These are phyloP conservation scores for Penicillium coprophilum DNA, from an alignment of 495 filamentous ascomycete genomes.

Conservation along the genomic window DNA sequence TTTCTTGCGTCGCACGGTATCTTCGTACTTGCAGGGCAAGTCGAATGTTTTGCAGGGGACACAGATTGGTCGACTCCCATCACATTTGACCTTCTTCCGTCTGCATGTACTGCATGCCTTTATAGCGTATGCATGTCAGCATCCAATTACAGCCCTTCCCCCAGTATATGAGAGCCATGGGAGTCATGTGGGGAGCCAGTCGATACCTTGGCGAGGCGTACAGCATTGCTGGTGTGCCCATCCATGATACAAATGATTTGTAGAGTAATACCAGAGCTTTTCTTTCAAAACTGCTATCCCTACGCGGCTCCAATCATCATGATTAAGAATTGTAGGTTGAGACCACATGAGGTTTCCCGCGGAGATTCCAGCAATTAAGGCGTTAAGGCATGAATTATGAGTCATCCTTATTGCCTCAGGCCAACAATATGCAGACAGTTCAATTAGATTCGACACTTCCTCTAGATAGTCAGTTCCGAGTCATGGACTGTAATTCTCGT, in stretches of 20 bases:
- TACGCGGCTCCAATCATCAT: neutral
- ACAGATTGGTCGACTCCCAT: slow-evolving; percentile 15
- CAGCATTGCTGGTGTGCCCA: slow-evolving; percentile 2
- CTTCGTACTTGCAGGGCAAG: slow-evolving; percentile 12
- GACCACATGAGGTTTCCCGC: neutral
- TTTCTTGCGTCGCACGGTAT: neutral
- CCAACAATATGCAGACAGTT: neutral
- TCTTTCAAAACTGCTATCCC: neutral
- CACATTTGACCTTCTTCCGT: slow-evolving; percentile 20
- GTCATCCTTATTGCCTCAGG: neutral
- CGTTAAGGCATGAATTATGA: neutral
- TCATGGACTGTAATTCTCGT: neutral
- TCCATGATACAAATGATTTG: neutral
- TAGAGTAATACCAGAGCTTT: neutral
- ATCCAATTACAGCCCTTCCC: neutral
- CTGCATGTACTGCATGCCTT: slow-evolving; percentile 15
- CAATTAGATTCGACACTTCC: neutral
- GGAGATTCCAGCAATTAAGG: neutral
- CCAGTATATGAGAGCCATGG: neutral
- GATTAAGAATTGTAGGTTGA: neutral
- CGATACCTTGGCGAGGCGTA: slow-evolving; percentile 6
- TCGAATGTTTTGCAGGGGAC: slow-evolving; percentile 14
- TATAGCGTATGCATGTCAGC: neutral
- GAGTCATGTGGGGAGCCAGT: neutral
- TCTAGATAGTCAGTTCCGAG: neutral